Conservation (phyloP, 2,329 filamentous ascomycete genomes). For the Exophiala xenobiotica region DNA sequence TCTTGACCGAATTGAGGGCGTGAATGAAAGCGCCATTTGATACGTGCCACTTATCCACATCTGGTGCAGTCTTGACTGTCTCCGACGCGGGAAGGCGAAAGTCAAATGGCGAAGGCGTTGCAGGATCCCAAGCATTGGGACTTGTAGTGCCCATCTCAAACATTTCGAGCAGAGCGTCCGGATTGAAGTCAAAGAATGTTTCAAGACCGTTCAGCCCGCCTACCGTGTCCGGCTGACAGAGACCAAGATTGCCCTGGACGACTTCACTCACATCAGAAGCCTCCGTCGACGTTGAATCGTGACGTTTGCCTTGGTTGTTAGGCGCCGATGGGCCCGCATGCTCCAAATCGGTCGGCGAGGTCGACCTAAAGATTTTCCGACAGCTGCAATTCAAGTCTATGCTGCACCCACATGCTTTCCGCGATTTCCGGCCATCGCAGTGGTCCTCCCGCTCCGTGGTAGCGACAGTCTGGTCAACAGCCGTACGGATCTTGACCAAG, state of each 20-base stretch:
- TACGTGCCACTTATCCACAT: constrained; percentile 28
- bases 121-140: background rate
- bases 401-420: constrained; percentile 9
- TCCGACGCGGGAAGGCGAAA: constrained; percentile 16
- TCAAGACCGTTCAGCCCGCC: constrained; percentile 10
- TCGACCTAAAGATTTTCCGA: background rate
- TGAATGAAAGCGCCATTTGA: constrained; percentile 28
- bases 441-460: constrained; percentile 10
- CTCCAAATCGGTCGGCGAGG: constrained; percentile 3
- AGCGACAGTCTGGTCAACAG: constrained; percentile 15
- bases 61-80: constrained; percentile 17
- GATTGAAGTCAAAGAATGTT: constrained; percentile 22
- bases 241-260: background rate
- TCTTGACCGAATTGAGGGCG: constrained; percentile 17
- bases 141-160: constrained; percentile 8
- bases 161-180: constrained; percentile 19
- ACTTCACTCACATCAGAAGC: constrained; percentile 13
- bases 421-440: background rate
- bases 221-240: constrained; percentile 1
- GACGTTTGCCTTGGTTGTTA: background rate
- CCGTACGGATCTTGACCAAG: constrained; percentile 19
- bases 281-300: constrained; percentile 18
- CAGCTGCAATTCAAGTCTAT: constrained; percentile 4
- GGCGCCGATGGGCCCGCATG: constrained; percentile 1
- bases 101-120: constrained; percentile 20